Evolutionary conservation across 441 rosid genomes (phyloP).

Genomic region (Hura crepitans): DNA sequence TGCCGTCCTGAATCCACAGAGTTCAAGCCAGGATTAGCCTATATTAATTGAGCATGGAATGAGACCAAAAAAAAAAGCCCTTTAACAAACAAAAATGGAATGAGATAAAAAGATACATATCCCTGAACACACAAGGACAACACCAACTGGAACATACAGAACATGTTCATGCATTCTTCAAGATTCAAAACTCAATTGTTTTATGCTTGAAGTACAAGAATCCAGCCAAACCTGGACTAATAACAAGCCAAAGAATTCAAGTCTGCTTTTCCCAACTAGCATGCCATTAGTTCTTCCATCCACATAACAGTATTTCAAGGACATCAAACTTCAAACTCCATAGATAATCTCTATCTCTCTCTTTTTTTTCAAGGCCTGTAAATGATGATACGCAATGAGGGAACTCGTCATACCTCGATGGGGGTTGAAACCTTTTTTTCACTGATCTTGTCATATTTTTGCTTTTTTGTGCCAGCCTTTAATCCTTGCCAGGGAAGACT

Average conservation of each 20-base stretch:
- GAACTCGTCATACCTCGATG: slow-evolving; percentile 48
- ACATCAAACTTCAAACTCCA: neutral
- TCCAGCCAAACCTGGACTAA: slow-evolving; percentile 3
- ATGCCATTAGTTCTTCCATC: slow-evolving; percentile 8
- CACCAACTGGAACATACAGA: neutral
- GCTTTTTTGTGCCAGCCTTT: slow-evolving; percentile 87
- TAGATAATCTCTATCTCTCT: too few relatives aligned
- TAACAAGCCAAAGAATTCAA: neutral
- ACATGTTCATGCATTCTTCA: neutral
- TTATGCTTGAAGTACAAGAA: neutral
- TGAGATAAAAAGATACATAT: neutral
- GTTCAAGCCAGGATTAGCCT: neutral
- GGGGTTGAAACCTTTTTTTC: slow-evolving; percentile 85
- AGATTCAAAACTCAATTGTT: slow-evolving; percentile 1
- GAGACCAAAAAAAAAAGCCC: too few relatives aligned
- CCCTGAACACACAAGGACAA: neutral
- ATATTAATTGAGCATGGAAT: neutral
- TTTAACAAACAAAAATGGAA: too few relatives aligned
- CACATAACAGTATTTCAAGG: slow-evolving; percentile 8
- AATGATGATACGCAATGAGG: neutral
- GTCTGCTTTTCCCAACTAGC: slow-evolving; percentile 1
- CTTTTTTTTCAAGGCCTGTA: slow-evolving; percentile 10
- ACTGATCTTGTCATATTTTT: slow-evolving; percentile 87
- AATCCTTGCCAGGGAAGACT: slow-evolving; percentile 96
- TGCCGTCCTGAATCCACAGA: neutral